Conservation (phyloP, 768 basidiomycete genomes). For the Bullera alba region DNA sequence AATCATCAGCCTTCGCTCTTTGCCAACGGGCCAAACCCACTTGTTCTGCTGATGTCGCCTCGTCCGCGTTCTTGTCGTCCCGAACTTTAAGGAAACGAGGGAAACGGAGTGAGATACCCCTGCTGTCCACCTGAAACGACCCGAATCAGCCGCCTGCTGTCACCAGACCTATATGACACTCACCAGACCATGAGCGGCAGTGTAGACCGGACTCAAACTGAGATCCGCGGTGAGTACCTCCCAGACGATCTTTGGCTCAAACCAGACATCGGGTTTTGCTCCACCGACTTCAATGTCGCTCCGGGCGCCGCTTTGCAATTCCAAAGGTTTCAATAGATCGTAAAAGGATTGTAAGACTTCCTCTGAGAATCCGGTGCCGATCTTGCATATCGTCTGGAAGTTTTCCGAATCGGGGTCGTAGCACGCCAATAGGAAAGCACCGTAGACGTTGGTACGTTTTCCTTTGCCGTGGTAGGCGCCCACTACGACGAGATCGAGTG, state of each 20-base stretch:
- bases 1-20: neutral
- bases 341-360: constrained; percentile 75
- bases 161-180: constrained; percentile 7
- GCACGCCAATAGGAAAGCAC: constrained; percentile 94
- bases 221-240: constrained; percentile 96
- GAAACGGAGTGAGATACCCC: constrained; percentile 93
- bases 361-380: constrained; percentile 96
- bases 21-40: constrained; percentile 49
- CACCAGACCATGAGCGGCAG: constrained; percentile 40
- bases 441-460: constrained; percentile 94
- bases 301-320: constrained; percentile 56
- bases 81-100: constrained; percentile 86
- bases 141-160: neutral
- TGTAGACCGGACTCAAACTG: constrained; percentile 77
- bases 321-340: constrained; percentile 60
- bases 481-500: constrained; percentile 93
- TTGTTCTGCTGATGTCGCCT: constrained; percentile 89
- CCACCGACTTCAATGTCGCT: constrained; percentile 83
- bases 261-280: constrained; percentile 95
- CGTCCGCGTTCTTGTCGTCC: constrained; percentile 87
- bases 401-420: constrained; percentile 91
- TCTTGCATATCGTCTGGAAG: constrained; percentile 97
- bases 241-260: constrained; percentile 96
- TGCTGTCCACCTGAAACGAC: constrained; percentile 60
- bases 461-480: constrained; percentile 97